Conservation (phyloP, 1,139 yeast species). For the Meyerozyma smithsonii region DNA sequence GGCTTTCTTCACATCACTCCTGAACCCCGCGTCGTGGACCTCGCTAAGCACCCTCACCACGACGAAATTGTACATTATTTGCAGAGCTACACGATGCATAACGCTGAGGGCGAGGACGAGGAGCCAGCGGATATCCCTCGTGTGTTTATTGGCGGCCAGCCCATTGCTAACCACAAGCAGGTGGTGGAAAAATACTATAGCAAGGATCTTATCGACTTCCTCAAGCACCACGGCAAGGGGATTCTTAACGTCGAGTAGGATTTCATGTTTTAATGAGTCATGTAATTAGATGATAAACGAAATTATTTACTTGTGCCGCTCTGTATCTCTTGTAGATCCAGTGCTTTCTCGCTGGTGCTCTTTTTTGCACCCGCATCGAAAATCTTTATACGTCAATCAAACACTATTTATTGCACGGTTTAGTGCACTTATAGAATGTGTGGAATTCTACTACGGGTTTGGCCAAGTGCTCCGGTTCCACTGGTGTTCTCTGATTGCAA, state of each 20-base stretch:
- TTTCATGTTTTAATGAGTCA: not conserved
- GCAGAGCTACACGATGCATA: conserved; percentile 15
- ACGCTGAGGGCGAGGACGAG: conserved; percentile 5
- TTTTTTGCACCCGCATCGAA: not conserved
- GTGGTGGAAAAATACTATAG: conserved; percentile 18
- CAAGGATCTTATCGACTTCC: conserved; percentile 17
- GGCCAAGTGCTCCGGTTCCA: not conserved
- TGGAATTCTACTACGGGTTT: conserved; percentile 1
- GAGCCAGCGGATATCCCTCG: conserved; percentile 23
- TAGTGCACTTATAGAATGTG: not conserved
- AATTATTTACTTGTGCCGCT: not conserved
- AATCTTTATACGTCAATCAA: too few species aligned
- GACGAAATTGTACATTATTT: conserved; percentile 22
- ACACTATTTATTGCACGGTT: too few species aligned
- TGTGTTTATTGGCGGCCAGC: conserved; percentile 29
- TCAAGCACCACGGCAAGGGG: conserved; percentile 24
- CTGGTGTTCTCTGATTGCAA: not conserved
- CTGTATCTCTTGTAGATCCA: not conserved
- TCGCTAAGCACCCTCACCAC: conserved; percentile 30
- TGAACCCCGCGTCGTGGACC: conserved; percentile 26
- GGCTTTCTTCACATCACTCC: conserved; percentile 24
- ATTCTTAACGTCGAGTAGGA: conserved; percentile 17
- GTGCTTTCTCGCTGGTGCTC: not conserved
- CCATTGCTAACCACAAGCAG: conserved; percentile 24
- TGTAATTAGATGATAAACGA: conserved; percentile 2